phyloP scores from a whole-genome alignment of 352 stramenopile genomes.

The Globisporangium uncinulatum region DNA sequence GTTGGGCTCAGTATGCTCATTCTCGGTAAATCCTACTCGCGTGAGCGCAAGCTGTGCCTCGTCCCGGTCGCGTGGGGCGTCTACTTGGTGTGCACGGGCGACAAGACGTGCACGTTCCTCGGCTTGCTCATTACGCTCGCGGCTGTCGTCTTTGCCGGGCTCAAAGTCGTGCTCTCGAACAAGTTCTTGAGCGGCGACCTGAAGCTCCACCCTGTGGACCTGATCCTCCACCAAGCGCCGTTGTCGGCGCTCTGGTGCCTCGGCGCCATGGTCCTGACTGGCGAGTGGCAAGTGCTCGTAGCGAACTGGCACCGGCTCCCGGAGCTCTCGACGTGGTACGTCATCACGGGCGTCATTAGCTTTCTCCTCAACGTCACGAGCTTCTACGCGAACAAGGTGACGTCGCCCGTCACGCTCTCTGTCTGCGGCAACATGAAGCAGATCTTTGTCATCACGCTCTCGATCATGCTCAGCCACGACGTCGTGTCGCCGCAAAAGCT shows the following conservation, averaged over 20 bases:
- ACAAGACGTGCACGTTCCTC: conserved; percentile 87
- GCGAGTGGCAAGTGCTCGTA: conserved; percentile 60
- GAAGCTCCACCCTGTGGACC: conserved; percentile 91
- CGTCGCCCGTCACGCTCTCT: conserved; percentile 91
- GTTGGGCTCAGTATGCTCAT: conserved; percentile 80
- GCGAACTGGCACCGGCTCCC: conserved; percentile 61
- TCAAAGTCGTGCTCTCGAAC: conserved; percentile 91
- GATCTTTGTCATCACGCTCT: conserved; percentile 81
- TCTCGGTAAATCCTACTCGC: conserved; percentile 72
- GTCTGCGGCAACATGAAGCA: conserved; percentile 95
- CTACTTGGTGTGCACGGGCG: conserved; percentile 76
- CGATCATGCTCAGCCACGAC: conserved; percentile 73
- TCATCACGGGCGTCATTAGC: conserved; percentile 85
- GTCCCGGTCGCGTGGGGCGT: conserved; percentile 80
- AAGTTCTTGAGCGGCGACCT: conserved; percentile 92
- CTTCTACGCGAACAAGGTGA: conserved; percentile 94
- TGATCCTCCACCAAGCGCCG: conserved; percentile 91
- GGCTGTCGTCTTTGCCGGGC: conserved; percentile 87
- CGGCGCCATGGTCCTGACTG: conserved; percentile 71
- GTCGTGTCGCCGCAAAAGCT: conserved; percentile 62
- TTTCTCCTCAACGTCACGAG: conserved; percentile 94
- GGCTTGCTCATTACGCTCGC: conserved; percentile 87
- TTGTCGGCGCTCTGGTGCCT: conserved; percentile 90
- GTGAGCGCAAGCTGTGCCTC: conserved; percentile 64
- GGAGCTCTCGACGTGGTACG: conserved; percentile 56